Evolutionary conservation across 176 grass and related monocot genomes (phyloP).

Genomic region (Pontederia paniculata): DNA sequence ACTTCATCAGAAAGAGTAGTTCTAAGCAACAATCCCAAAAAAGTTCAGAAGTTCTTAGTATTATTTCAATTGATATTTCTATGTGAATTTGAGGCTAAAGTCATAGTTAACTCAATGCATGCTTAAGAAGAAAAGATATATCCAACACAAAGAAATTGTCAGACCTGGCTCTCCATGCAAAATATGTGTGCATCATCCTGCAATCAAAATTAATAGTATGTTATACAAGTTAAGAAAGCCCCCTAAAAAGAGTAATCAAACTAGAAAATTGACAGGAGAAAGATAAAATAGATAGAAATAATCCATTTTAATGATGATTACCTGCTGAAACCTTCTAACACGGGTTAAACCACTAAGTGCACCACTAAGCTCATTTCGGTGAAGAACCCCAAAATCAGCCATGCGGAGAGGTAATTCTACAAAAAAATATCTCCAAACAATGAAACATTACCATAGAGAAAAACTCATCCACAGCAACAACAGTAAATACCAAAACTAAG

Average conservation of each 20-base stretch:
- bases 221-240: conserved; percentile 1
- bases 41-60: no score
- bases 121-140: no score
- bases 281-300: background rate
- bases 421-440: conserved; percentile 6
- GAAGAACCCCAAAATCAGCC: conserved; percentile 97
- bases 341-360: conserved; percentile 97
- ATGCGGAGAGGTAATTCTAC: conserved; percentile 91
- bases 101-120: no score
- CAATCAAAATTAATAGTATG: conserved; percentile 8
- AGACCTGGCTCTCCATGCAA: conserved; percentile 86
- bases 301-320: conserved; percentile 23
- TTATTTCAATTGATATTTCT: no score
- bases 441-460: conserved; percentile 4
- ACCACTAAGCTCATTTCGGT: conserved; percentile 91
- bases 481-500: no score
- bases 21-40: no score
- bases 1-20: no score
- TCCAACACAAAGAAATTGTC: background rate
- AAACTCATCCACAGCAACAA: no score
- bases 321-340: conserved; percentile 99
- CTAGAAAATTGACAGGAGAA: background rate
- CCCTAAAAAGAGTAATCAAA: conserved; percentile 1
- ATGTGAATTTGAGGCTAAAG: no score
- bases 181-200: conserved; percentile 99